Evolutionary conservation across 2,329 filamentous ascomycete genomes (phyloP).

Genomic region (Sarocladium brachiariae): DNA sequence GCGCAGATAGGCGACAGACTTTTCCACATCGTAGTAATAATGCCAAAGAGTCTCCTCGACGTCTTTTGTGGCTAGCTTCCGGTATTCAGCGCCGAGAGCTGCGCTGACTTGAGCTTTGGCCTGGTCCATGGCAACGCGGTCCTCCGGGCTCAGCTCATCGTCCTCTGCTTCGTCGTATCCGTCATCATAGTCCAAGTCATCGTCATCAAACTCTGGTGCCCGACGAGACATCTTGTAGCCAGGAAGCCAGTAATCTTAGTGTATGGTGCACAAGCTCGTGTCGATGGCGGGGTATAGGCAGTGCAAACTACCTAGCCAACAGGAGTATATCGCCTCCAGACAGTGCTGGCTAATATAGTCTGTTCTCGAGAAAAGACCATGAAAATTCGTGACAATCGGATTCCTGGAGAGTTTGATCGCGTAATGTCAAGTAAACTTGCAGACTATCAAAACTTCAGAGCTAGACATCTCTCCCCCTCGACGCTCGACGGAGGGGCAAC

Average conservation of each 20-base stretch:
- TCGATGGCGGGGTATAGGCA: not conserved
- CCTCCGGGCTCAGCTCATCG: constrained; percentile 41
- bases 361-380: no score
- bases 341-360: no score
- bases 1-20: constrained; percentile 73
- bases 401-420: no score
- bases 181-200: constrained; percentile 43
- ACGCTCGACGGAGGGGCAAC: constrained; percentile 10
- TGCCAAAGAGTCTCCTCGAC: constrained; percentile 91
- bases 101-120: constrained; percentile 61
- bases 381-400: no score
- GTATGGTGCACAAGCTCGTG: not conserved
- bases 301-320: no score
- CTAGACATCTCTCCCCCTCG: no score
- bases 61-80: constrained; percentile 53
- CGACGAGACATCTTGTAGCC: constrained; percentile 1
- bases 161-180: constrained; percentile 30
- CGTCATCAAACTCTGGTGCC: constrained; percentile 38
- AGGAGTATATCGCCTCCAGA: no score
- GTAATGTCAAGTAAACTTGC: not conserved
- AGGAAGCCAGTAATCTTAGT: no score
- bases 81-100: constrained; percentile 53
- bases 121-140: constrained; percentile 47
- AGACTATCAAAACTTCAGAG: not conserved
- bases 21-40: constrained; percentile 90